Base-by-base conservation (phyloP, 352 stramenopile genomes). In the Pythium sp. region DNA sequence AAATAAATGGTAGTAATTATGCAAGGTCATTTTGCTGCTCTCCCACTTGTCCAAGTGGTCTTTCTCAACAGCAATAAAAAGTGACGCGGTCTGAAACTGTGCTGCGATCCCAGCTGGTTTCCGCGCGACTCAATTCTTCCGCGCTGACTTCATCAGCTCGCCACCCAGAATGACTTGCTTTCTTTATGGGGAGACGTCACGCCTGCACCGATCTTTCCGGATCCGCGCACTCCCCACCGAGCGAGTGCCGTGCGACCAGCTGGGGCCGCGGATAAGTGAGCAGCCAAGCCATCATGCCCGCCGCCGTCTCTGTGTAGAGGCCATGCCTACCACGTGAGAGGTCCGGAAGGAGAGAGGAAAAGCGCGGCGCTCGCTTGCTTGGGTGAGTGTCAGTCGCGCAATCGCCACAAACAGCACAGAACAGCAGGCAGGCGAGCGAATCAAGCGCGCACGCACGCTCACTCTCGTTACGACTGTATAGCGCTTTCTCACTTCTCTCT, bases 371-470 rank as follows among this genome's bases (percentile, higher is more conserved):
- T 32, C 30, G 30, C 30, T 28, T 51, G 18, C 36, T 22, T 55
- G 32, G 3, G 18, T n/a, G 15, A 18, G 26, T 22, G 55, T 11
- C 56, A 61, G 56, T 61, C 30, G 56, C 56, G 8, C 30, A 61
- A 61, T 61, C 56, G 56, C 56, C 32, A 46, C 30, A 46, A 38
- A 36, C 54, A 59, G 54, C 54, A 32, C 54, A 59, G 54, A 58
- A 28, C 47, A 51, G 43, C 51, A 58, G 51, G 24, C 12, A 4
- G 18, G 0, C 26, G 36, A 43, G 54, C 54, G 11, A 12, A 46
- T 58, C 51, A 20, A 46, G 38, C 3, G 12, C 12, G 20, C 36
- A 12, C 9, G 9, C 36, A 43, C 36, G 36, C 36, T 15, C 36
- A 43, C 36, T 43, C 36, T 46, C 38, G 5, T 6, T 46, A 18